A percentile compares a stretch with the other conserved stretches of the same genome.
Conservation (phyloP, 345 rosid species). For the Punica granatum region DNA sequence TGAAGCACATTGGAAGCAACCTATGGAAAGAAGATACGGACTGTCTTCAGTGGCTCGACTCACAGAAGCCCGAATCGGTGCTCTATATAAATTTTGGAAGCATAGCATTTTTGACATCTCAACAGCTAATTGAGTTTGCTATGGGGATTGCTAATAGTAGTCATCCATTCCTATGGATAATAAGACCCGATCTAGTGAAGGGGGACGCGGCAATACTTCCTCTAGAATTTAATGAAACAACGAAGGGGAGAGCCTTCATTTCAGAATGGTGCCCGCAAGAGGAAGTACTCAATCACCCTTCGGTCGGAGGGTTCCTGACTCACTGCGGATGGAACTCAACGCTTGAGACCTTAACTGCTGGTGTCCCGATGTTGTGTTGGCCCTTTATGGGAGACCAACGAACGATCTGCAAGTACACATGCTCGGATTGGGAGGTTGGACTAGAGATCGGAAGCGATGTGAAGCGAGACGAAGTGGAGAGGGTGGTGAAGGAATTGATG, state of each 20-base stretch:
- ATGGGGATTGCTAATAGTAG: constrained; percentile 46
- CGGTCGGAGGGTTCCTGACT: constrained; percentile 44
- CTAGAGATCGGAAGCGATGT: constrained; percentile 38
- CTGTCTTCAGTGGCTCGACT: constrained; percentile 28
- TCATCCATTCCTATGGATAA: constrained; percentile 40
- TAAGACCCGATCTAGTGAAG: constrained; percentile 41
- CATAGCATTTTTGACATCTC: neutral
- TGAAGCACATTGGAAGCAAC: neutral
- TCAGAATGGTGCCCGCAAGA: constrained; percentile 49
- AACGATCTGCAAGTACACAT: constrained; percentile 32
- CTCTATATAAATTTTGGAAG: neutral
- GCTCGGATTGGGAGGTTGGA: constrained; percentile 42
- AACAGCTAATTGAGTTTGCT: constrained; percentile 37
- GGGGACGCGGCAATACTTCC: constrained; percentile 32
- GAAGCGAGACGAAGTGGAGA: constrained; percentile 36
- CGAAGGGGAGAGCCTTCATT: constrained; percentile 25
- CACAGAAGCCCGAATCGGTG: constrained; percentile 1
- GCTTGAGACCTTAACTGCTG: constrained; percentile 29
- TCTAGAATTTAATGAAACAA: constrained; percentile 26
- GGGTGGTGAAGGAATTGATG: constrained; percentile 34
- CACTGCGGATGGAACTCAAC: constrained; percentile 56
- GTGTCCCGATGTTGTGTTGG: constrained; percentile 57
- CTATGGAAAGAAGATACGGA: constrained; percentile 6
- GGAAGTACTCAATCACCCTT: constrained; percentile 37
- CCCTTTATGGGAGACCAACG: constrained; percentile 49